Evolutionary conservation across 2,329 filamentous ascomycete species (phyloP), one percentile per base, ranked within the genome.

Genomic region (Phaeophleospora eucalypticola): DNA sequence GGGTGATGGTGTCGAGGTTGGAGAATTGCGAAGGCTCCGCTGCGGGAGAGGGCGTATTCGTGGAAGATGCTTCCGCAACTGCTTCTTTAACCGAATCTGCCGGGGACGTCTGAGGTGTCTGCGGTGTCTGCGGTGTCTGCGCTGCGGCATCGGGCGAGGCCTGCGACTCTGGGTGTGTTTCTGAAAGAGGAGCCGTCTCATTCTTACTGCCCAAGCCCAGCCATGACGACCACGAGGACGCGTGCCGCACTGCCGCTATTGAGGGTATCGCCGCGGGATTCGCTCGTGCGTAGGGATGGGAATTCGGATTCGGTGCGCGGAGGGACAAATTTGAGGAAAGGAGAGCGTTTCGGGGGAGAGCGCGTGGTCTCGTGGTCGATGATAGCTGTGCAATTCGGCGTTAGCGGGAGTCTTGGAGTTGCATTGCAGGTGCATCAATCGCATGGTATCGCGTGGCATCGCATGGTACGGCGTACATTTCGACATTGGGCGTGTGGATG

Each of bases 1-100:
- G 63, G 8, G 56, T 63, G 41, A 66, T 64, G 19, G 57, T 58
- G 44, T 65, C 60, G 46, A 65, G 52, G 45, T 59, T 60, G 16
- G 58, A 52, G 40, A 57, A 54, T 21, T 57, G 45, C 16, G 49
- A 46, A 6, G 64, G 45, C 38, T 53, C 52, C 21, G 46, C 49
- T 17, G 52, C 20, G n/a, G 60, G 29, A 4, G 61, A 53, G 18
- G 46, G 41, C 3, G 36, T n/a, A 15, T 36, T 16, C 3, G 36
- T 10, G 4, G 36, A 4, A 4, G 36, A 4, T 8, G 36, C 36
- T 3, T 14, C 16, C 18, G 36, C 15, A 4, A 37, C 18, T 12
- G n/a, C 4, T 12, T 37, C 36, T 17, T 14, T 6, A 14, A n/a
- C 33, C n/a, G 27, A 8, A 8, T 8, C 27, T n/a, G 33, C 33